Evolutionary conservation across 306 rosid species (phyloP).

Genomic region (Ormosia semicastrata): DNA sequence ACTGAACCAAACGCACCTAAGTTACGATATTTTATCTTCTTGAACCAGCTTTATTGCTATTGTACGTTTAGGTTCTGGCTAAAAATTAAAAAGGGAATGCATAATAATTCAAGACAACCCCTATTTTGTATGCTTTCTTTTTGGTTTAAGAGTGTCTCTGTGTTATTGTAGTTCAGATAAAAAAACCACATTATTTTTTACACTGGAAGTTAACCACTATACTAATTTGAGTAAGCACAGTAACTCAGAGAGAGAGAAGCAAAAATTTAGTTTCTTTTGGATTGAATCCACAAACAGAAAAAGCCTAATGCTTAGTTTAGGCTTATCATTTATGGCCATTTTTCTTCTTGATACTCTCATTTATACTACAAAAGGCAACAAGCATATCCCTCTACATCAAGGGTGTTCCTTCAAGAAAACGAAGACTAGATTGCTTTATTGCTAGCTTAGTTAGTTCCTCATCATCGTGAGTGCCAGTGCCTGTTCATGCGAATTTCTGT

Average conservation of each 20-base stretch:
- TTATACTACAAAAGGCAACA: slow-evolving; percentile 36
- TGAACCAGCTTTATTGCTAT: too few relatives aligned
- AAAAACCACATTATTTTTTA: slow-evolving; percentile 38
- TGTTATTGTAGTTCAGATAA: slow-evolving; percentile 24
- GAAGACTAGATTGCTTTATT: not conserved
- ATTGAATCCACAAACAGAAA: slow-evolving; percentile 37
- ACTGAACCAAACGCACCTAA: too few relatives aligned
- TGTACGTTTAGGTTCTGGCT: too few relatives aligned
- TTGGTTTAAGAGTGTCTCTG: slow-evolving; percentile 25
- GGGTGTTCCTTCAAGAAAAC: slow-evolving; percentile 21
- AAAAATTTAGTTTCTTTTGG: slow-evolving; percentile 27
- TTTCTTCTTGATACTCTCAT: slow-evolving; percentile 29
- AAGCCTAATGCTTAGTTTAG: slow-evolving; percentile 38
- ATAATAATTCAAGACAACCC: slow-evolving; percentile 39
- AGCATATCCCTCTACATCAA: slow-evolving; percentile 20
- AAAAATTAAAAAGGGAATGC: slow-evolving; percentile 10
- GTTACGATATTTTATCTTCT: too few relatives aligned
- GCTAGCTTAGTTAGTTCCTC: slow-evolving; percentile 55
- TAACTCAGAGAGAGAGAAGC: not conserved
- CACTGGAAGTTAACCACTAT: not conserved
- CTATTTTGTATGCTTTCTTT: slow-evolving; percentile 34
- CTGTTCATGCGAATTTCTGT: slow-evolving; percentile 43
- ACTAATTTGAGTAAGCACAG: not conserved
- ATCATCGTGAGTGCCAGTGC: slow-evolving; percentile 76
- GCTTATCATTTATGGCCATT: slow-evolving; percentile 28